Percentiles rank a stretch among this genome's conserved stretches.
These are phyloP conservation scores for Alnus rubra DNA, from an alignment of 306 rosid genomes.

Conservation along the genomic window DNA sequence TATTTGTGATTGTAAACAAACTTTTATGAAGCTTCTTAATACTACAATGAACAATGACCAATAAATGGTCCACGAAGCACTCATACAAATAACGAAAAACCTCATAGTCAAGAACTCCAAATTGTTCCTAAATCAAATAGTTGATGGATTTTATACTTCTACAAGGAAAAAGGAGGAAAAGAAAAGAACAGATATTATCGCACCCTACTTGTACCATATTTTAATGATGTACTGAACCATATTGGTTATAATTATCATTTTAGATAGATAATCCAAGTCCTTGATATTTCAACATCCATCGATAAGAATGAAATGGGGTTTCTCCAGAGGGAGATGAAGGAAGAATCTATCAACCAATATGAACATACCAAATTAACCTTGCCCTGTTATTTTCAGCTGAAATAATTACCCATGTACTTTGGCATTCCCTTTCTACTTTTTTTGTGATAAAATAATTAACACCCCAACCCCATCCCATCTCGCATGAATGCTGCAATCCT, in stretches of 20 bases:
- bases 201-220: not conserved
- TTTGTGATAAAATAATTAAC: not conserved
- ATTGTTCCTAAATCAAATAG: not conserved
- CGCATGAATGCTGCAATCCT: not conserved
- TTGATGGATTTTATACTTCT: no score
- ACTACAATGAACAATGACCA: not conserved
- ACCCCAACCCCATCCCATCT: not conserved
- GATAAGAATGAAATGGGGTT: not conserved
- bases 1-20: conserved; percentile 9
- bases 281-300: not conserved
- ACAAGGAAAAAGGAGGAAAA: not conserved
- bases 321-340: not conserved
- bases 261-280: not conserved
- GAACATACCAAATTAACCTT: no score
- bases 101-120: not conserved
- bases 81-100: not conserved
- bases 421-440: not conserved
- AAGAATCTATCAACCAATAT: not conserved
- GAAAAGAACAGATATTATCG: not conserved
- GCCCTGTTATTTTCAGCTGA: no score
- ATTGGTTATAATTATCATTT: not conserved
- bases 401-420: not conserved
- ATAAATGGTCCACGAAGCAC: not conserved
- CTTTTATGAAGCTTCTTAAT: not conserved
- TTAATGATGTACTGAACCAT: not conserved